Conservation (phyloP, 495 filamentous ascomycete genomes). For the Beverwykella pulmonaria region DNA sequence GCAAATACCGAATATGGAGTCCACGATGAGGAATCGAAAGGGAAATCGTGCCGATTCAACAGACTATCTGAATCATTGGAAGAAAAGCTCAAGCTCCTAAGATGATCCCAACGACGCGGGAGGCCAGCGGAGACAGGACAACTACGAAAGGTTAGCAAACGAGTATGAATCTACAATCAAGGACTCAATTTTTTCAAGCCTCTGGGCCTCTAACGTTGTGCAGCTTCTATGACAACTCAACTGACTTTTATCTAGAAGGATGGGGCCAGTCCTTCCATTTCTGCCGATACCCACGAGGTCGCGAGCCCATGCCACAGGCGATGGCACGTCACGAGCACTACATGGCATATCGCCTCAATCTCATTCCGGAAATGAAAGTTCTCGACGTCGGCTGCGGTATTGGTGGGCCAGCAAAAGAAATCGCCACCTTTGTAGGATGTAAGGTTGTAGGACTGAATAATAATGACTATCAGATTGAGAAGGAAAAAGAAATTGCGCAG, state of each 20-base stretch:
- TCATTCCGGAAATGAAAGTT: constrained; percentile 82
- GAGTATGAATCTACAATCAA: no score
- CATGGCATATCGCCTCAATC: constrained; percentile 81
- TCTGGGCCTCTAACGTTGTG: not conserved
- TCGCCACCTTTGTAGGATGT: constrained; percentile 85
- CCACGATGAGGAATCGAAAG: no score
- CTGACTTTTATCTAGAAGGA: constrained; percentile 93
- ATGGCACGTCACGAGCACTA: constrained; percentile 98
- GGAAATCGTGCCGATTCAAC: no score
- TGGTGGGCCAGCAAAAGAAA: constrained; percentile 91
- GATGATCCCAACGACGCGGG: no score
- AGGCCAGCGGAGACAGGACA: no score
- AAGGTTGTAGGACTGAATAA: constrained; percentile 89
- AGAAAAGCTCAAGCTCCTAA: no score
- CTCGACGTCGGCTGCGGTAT: constrained; percentile 96
- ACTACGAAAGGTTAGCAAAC: no score
- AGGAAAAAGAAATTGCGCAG: constrained; percentile 77
- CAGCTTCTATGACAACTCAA: constrained; percentile 80
- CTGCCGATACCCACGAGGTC: constrained; percentile 84
- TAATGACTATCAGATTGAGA: no score
- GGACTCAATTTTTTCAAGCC: no score
- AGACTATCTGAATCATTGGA: no score
- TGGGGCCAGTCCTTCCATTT: constrained; percentile 96
- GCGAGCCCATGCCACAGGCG: constrained; percentile 86
- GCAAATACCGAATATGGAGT: no score